phyloP scores from a whole-genome alignment of 2,329 filamentous ascomycete genomes.

The Amesomyces nigricolor region DNA sequence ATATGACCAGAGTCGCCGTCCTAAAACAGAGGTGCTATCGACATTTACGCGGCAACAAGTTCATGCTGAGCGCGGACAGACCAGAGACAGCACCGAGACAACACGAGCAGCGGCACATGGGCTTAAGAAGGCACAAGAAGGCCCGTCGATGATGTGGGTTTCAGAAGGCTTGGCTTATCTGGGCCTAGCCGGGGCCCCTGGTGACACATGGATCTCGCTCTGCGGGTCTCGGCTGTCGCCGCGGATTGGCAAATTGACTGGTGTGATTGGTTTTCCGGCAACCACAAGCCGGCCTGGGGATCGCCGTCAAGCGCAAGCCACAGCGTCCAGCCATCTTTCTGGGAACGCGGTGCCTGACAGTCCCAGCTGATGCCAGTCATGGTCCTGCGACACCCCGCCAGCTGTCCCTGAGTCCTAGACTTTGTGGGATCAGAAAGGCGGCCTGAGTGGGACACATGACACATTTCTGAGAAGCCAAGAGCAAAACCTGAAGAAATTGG shows the following conservation, averaged over 20 bases:
- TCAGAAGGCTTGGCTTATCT: conserved; percentile 8
- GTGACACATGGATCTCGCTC: background rate
- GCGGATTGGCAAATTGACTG: background rate
- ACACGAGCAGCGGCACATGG: too few relatives aligned
- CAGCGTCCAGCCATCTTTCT: background rate
- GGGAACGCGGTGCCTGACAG: background rate
- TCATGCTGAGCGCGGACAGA: background rate
- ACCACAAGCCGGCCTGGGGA: background rate
- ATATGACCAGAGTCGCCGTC: background rate
- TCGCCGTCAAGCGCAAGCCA: background rate
- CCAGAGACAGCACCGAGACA: too few relatives aligned
- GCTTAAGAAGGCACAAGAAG: background rate
- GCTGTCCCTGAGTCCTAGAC: background rate
- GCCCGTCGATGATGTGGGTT: conserved; percentile 1
- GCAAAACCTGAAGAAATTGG: background rate
- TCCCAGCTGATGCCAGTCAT: background rate
- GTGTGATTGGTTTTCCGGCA: conserved; percentile 3
- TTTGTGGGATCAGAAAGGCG: background rate
- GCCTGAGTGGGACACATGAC: conserved; percentile 1
- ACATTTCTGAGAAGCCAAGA: background rate
- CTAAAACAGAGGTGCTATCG: background rate
- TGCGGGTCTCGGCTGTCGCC: conserved; percentile 6
- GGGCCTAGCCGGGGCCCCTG: background rate
- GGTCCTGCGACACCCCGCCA: background rate
- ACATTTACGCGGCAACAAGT: background rate